Percentiles rank a stretch among this genome's conserved stretches.
These are phyloP conservation scores for Mycena albidolilacea DNA, from an alignment of 768 basidiomycete species.

Conservation along the genomic window DNA sequence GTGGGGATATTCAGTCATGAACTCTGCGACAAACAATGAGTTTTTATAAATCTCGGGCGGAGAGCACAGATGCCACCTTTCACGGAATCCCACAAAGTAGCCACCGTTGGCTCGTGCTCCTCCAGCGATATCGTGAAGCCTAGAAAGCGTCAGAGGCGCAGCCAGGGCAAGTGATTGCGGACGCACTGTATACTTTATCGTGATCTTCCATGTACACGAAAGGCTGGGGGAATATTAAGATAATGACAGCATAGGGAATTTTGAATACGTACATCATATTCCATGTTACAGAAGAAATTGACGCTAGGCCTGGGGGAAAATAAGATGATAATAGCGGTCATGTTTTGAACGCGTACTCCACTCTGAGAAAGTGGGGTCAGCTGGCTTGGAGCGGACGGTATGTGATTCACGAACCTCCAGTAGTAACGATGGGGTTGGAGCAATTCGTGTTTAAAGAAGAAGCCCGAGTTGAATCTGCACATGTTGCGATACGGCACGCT, in stretches of 20 bases:
- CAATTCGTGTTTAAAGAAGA: conserved; percentile 83
- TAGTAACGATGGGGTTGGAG: conserved; percentile 80
- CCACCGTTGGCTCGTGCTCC: conserved; percentile 76
- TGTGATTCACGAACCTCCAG: conserved; percentile 70
- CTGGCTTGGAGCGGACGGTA: not conserved
- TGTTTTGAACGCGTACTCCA: conserved; percentile 71
- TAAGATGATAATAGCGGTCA: conserved; percentile 9
- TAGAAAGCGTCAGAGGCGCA: conserved; percentile 31
- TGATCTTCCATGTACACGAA: conserved; percentile 82
- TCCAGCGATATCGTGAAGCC: conserved; percentile 77
- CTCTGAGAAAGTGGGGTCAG: conserved; percentile 54
- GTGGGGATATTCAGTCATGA: conserved; percentile 65
- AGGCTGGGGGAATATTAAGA: conserved; percentile 49
- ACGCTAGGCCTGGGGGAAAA: conserved; percentile 64
- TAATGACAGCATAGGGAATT: too few species aligned
- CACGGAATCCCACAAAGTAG: conserved; percentile 72
- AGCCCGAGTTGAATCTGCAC: conserved; percentile 82
- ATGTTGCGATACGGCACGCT: conserved; percentile 70
- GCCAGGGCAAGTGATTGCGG: not conserved
- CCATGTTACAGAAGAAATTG: conserved; percentile 80
- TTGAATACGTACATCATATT: conserved; percentile 52
- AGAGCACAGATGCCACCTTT: conserved; percentile 54
- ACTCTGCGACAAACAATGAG: conserved; percentile 43
- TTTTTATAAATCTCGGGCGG: too few species aligned
- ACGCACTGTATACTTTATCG: conserved; percentile 73